Evolutionary conservation across 139 green algal genomes (phyloP), one percentile per base, ranked within the genome.

Genomic region (Picochlorum sp.): DNA sequence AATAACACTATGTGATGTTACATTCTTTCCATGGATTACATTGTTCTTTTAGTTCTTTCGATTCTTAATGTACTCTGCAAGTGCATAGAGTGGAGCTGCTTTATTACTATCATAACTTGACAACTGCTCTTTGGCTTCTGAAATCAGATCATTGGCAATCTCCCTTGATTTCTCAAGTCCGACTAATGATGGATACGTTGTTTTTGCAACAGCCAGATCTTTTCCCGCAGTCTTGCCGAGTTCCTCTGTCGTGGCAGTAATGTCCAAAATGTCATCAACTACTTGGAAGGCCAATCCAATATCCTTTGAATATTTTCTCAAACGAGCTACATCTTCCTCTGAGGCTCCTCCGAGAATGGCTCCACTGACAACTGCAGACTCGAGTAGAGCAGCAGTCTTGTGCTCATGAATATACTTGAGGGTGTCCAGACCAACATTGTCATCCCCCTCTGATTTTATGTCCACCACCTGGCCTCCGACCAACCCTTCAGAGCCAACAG

Each of bases 201-300:
- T 91, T 80, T 99, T 99, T 77, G 92, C 86, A 8, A 75, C 74
- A 6, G 80, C 80, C 47, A 96, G 70, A 73, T 99, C 94, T 82
- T 99, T 99, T 54, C 88, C 94, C 2, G 94, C 93, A 1, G 94
- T 99, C 83, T 99, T 99, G 44, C 94, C 94, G 47, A 99, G 80
- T 76, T 92, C 69, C 78, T 98, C 91, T 18, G 85, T 93, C 4
- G 85, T 87, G 44, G 81, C 69, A 13, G 92, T 97, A 50, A 96
- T 88, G 75, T 99, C 94, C 65, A 99, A 79, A 69, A 99, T 97
- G 79, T 99, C 94, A 71, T 99, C 94, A 45, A 98, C 79, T 6
- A 98, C 90, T 87, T 98, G 93, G 83, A 99, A 99, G 6, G 90
- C 94, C 14, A 99, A 84, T 6, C 94, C 94, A 59, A 99, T 96